Evolutionary conservation across 1,139 yeast genomes (phyloP), one percentile per base, ranked within the genome.

Genomic region (Candida anutae): DNA sequence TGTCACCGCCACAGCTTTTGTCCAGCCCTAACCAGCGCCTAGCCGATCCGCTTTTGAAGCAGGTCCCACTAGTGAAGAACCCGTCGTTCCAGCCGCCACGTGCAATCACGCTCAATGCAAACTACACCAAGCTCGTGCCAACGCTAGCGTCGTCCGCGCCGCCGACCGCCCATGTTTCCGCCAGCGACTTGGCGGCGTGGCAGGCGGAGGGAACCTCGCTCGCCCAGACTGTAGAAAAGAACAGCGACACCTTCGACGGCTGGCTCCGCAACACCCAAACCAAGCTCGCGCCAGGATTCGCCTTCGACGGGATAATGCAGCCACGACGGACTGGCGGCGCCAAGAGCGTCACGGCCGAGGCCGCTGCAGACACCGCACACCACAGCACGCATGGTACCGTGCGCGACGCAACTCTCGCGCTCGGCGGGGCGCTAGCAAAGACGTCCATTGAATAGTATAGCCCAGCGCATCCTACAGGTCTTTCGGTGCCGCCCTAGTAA

Each of bases 1-100:
- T n/a, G n/a, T n/a, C n/a, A n/a, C n/a, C n/a, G n/a, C n/a, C n/a
- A n/a, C n/a, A n/a, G n/a, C n/a, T n/a, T n/a, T n/a, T n/a, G n/a
- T n/a, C n/a, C n/a, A n/a, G n/a, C n/a, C n/a, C n/a, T n/a, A n/a
- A n/a, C n/a, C n/a, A n/a, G n/a, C n/a, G n/a, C n/a, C n/a, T n/a
- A 71, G 77, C 74, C 22, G 77, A 74, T 38, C 62, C 70, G 0
- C 36, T 67, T 10, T 55, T 75, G 15, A 57, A 67, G 19, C 78
- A 74, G 37, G 69, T 77, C 2, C 82, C 84, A 0, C 56, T 77
- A 25, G 65, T 74, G 10, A 61, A 69, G 26, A 72, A 76, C 30
- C 81, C 79, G 1, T 53, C 59, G 15, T 64, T 56, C 38, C 69
- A 63, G 32, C 74, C 78, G 0, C 81, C 83, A 4, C 71, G 66